A percentile compares a stretch with the other conserved stretches of the same genome.
Conservation (phyloP, 1,284 basidiomycete species). For the Farysia itapuensis region DNA sequence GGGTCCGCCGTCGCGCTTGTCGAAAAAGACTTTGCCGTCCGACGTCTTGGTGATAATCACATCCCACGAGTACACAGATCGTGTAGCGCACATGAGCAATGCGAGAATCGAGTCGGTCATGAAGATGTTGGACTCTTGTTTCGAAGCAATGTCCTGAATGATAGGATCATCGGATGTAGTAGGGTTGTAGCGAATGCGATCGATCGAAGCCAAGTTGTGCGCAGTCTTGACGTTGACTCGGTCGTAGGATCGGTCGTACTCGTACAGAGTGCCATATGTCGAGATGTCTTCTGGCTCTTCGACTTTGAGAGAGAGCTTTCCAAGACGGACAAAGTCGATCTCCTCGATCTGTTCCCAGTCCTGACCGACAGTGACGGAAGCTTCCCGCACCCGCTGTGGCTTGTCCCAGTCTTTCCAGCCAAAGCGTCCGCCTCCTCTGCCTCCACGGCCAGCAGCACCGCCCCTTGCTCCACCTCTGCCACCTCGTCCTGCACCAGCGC, state of each 20-base stretch:
- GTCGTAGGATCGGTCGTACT: slow-evolving; percentile 94
- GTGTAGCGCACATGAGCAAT: slow-evolving; percentile 91
- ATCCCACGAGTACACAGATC: slow-evolving; percentile 98
- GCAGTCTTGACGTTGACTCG: slow-evolving; percentile 86
- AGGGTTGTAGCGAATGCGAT: slow-evolving; percentile 95
- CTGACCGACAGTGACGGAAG: slow-evolving; percentile 86
- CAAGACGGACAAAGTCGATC: slow-evolving; percentile 90
- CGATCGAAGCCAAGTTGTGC: slow-evolving; percentile 83
- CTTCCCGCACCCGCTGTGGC: slow-evolving; percentile 87
- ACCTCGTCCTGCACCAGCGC: slow-evolving; percentile 33
- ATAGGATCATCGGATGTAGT: slow-evolving; percentile 93
- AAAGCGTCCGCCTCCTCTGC: slow-evolving; percentile 64
- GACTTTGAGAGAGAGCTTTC: slow-evolving; percentile 88
- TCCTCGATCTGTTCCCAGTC: slow-evolving; percentile 95
- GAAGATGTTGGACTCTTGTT: slow-evolving; percentile 77
- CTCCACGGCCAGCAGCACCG: slow-evolving; percentile 61
- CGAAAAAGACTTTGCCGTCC: slow-evolving; percentile 90
- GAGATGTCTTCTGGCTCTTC: slow-evolving; percentile 62
- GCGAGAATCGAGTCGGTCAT: slow-evolving; percentile 94
- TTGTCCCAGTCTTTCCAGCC: slow-evolving; percentile 94
- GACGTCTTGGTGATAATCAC: slow-evolving; percentile 86
- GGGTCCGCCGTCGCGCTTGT: slow-evolving; percentile 90
- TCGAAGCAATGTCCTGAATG: slow-evolving; percentile 48
- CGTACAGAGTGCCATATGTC: slow-evolving; percentile 83
- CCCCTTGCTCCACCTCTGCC: slow-evolving; percentile 39